Percentiles rank a stretch among this genome's conserved stretches.
phyloP scores from a whole-genome alignment of 768 basidiomycete genomes.

The Polyporus arcularius region DNA sequence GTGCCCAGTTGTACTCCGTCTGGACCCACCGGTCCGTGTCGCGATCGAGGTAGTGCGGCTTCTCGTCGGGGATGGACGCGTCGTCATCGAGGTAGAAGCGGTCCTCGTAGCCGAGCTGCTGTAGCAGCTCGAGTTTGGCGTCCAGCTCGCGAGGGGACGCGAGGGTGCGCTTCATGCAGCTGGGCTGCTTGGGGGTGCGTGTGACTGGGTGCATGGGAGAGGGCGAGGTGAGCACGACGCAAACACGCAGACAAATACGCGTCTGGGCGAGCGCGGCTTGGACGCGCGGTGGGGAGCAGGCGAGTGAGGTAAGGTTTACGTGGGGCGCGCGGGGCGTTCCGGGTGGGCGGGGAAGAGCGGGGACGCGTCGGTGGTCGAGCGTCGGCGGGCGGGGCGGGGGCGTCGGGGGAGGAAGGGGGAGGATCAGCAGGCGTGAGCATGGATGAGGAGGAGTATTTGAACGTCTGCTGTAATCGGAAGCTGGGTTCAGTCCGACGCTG shows the following conservation, averaged over 20 bases:
- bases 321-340: neutral
- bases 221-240: neutral
- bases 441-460: constrained; percentile 14
- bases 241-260: constrained; percentile 1
- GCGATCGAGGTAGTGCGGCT: constrained; percentile 8
- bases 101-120: constrained; percentile 22
- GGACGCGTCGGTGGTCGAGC: neutral
- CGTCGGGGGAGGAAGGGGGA: neutral
- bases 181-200: constrained; percentile 15
- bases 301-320: constrained; percentile 5
- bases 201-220: constrained; percentile 1
- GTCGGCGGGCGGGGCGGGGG: neutral
- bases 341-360: neutral
- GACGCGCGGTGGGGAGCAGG: constrained; percentile 14
- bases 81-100: constrained; percentile 13
- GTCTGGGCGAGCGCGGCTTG: constrained; percentile 1
- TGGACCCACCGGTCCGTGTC: constrained; percentile 21
- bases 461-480: constrained; percentile 10
- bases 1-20: constrained; percentile 20
- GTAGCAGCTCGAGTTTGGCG: constrained; percentile 25
- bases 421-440: constrained; percentile 19
- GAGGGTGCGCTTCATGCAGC: constrained; percentile 5
- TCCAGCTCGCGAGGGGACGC: constrained; percentile 16
- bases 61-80: constrained; percentile 11
- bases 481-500: neutral